Percentiles rank a stretch among this genome's conserved stretches.
Evolutionary conservation across 1,284 basidiomycete genomes (phyloP).

Genomic region (Cryptococcus sp.): DNA sequence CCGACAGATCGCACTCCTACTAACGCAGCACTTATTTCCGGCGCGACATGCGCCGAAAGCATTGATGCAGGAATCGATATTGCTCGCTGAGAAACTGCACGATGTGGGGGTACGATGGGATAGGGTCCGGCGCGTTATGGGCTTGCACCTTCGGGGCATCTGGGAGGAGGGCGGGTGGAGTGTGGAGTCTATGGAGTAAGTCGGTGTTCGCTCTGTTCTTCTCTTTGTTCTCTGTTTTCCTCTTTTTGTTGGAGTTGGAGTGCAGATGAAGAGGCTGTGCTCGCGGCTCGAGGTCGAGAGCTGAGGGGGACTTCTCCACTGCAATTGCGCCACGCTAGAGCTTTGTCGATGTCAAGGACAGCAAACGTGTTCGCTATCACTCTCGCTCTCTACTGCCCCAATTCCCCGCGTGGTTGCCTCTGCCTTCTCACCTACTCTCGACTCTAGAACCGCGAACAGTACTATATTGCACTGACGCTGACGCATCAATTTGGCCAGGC

Average conservation of each 20-base stretch:
- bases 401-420: too few species aligned
- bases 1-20: slow-evolving; percentile 23
- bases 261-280: too few species aligned
- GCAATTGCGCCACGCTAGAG: background rate
- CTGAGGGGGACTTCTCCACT: too few species aligned
- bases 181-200: slow-evolving; percentile 26
- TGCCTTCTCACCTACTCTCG: too few species aligned
- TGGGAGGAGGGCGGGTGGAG: slow-evolving; percentile 27
- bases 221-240: background rate
- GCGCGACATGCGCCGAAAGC: slow-evolving; percentile 18
- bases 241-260: background rate
- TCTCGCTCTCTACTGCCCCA: too few species aligned
- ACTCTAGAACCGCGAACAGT: too few species aligned
- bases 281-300: too few species aligned
- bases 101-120: slow-evolving; percentile 35
- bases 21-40: slow-evolving; percentile 25
- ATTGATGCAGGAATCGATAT: slow-evolving; percentile 33
- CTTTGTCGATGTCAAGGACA: too few species aligned
- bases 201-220: background rate
- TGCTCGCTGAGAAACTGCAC: slow-evolving; percentile 28
- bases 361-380: background rate
- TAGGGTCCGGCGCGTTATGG: slow-evolving; percentile 31
- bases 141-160: slow-evolving; percentile 35
- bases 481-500: slow-evolving; percentile 6
- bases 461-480: too few species aligned